Percentiles rank a stretch among this genome's conserved stretches.
Evolutionary conservation across 1,284 basidiomycete genomes (phyloP).

Genomic region (Sporisorium iseilematis-ciliati): DNA sequence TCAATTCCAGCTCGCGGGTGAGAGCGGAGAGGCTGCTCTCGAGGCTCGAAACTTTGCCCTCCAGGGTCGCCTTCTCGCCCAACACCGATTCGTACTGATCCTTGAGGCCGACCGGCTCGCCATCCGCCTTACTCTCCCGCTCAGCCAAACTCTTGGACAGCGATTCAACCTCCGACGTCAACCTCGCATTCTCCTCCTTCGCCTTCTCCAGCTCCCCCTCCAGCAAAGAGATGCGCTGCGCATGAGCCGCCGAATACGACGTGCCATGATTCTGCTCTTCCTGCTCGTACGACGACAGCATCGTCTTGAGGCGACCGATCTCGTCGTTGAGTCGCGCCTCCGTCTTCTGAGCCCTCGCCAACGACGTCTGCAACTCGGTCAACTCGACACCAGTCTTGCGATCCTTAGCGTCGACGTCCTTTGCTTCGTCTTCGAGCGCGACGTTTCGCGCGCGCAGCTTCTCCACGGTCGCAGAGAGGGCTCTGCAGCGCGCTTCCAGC

Average conservation of each 20-base stretch:
- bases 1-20: slow-evolving; percentile 74
- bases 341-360: slow-evolving; percentile 20
- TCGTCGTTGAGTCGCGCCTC: slow-evolving; percentile 42
- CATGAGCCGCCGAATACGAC: slow-evolving; percentile 60
- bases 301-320: slow-evolving; percentile 43
- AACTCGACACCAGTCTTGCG: slow-evolving; percentile 57
- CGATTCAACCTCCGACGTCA: slow-evolving; percentile 18
- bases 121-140: slow-evolving; percentile 19
- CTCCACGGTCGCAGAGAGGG: slow-evolving; percentile 32
- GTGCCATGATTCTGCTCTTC: slow-evolving; percentile 56
- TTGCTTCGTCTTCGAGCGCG: slow-evolving; percentile 44
- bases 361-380: slow-evolving; percentile 53
- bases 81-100: neutral
- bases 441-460: slow-evolving; percentile 46
- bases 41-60: slow-evolving; percentile 52
- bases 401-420: slow-evolving; percentile 51
- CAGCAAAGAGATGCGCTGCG: slow-evolving; percentile 61
- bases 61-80: slow-evolving; percentile 38
- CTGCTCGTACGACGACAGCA: slow-evolving; percentile 54
- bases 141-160: slow-evolving; percentile 11
- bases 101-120: neutral
- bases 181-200: slow-evolving; percentile 14
- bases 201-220: slow-evolving; percentile 49
- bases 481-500: slow-evolving; percentile 39
- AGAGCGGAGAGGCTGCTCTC: slow-evolving; percentile 46